Evolutionary conservation across 768 basidiomycete species (phyloP).

Genomic region (Mycena maculata): DNA sequence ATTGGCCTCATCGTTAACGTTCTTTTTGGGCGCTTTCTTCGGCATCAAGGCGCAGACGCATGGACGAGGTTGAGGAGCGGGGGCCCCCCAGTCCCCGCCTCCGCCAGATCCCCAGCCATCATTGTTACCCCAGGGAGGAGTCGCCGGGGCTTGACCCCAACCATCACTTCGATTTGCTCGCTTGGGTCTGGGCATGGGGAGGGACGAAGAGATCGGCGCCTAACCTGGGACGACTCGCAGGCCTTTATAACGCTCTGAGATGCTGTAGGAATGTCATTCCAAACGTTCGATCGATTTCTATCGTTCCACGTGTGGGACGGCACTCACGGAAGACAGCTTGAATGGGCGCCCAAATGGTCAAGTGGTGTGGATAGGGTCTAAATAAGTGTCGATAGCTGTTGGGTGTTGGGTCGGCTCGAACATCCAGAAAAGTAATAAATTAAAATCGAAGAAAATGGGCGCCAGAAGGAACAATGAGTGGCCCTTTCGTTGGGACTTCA

Average conservation of each 20-base stretch:
- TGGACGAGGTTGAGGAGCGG: not conserved
- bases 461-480: no score
- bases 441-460: no score
- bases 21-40: not conserved
- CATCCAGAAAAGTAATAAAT: no score
- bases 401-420: no score
- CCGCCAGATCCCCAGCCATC: not conserved
- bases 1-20: not conserved
- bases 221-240: not conserved
- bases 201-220: not conserved
- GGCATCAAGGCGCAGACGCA: not conserved
- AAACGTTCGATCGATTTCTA: not conserved
- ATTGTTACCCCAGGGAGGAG: not conserved
- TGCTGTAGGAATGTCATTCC: not conserved
- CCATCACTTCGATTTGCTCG: not conserved
- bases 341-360: not conserved
- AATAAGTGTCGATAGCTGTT: not conserved
- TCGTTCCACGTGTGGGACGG: not conserved
- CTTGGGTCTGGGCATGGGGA: not conserved
- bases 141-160: not conserved
- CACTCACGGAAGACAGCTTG: not conserved
- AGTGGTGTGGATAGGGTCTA: not conserved
- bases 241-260: not conserved
- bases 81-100: not conserved
- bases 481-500: no score